A percentile compares a stretch with the other conserved stretches of the same genome.
phyloP scores from a whole-genome alignment of 169 alveolate genomes.

The Eimeria brunetti region DNA sequence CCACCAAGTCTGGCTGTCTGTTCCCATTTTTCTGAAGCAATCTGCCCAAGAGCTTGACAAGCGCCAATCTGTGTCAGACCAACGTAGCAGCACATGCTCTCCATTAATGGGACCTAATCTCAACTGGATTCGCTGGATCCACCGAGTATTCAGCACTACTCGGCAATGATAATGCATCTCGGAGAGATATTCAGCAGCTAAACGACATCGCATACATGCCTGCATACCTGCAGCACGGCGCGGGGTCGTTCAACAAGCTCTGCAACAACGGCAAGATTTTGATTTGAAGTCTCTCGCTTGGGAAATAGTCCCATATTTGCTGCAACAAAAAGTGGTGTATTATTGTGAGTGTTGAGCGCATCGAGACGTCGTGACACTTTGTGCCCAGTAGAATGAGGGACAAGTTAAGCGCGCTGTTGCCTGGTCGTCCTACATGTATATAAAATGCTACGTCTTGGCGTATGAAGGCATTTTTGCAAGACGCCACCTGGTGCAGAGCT shows the following conservation, averaged over 20 bases:
- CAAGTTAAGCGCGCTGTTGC: neutral
- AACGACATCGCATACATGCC: constrained; percentile 10
- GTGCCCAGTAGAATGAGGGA: neutral
- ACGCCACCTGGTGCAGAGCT: constrained; percentile 56
- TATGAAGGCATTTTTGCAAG: constrained; percentile 60
- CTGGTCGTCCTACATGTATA: constrained; percentile 3
- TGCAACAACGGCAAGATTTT: constrained; percentile 38
- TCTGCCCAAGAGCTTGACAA: constrained; percentile 47
- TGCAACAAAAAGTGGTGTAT: constrained; percentile 7
- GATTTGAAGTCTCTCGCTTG: neutral
- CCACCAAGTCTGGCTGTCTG: constrained; percentile 12
- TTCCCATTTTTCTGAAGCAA: neutral
- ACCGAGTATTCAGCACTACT: neutral
- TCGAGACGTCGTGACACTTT: neutral
- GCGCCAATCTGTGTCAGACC: constrained; percentile 48
- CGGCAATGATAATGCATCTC: neutral
- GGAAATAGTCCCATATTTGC: constrained; percentile 59
- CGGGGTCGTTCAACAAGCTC: constrained; percentile 53
- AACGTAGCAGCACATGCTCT: neutral
- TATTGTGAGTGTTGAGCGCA: neutral
- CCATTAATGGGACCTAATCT: neutral
- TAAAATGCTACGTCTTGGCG: constrained; percentile 64
- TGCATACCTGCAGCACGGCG: constrained; percentile 69
- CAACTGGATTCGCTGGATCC: neutral
- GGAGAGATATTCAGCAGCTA: neutral